Conservation (phyloP, 2,329 filamentous ascomycete genomes). For the Diaporthe sp. region DNA sequence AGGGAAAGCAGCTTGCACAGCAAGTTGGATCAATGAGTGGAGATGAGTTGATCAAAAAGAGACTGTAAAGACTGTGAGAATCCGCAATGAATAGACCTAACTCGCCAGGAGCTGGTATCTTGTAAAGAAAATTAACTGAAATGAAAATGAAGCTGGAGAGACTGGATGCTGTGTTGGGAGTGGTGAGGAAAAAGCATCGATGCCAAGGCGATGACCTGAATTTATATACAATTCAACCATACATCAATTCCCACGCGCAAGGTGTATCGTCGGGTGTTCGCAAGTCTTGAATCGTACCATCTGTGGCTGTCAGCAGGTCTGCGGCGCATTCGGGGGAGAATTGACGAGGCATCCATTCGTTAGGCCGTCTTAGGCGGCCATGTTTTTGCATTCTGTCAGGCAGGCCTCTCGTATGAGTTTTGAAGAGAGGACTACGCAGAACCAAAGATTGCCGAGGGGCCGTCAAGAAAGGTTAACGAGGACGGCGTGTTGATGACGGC, state of each 20-base stretch:
- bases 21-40: not conserved
- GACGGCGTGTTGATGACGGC: not conserved
- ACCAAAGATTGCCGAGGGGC: not conserved
- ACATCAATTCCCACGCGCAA: not conserved
- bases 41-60: not conserved
- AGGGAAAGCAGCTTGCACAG: not conserved
- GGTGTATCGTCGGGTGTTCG: not conserved
- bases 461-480: not conserved
- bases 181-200: not conserved
- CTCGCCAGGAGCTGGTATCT: constrained; percentile 35
- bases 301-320: not conserved
- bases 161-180: not conserved
- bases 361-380: not conserved
- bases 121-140: too few relatives aligned
- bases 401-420: not conserved
- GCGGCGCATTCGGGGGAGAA: not conserved
- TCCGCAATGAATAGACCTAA: constrained; percentile 9
- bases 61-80: not conserved
- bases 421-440: not conserved
- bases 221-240: not conserved
- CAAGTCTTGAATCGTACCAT: not conserved
- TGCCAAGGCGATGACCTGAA: not conserved
- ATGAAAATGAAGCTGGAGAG: not conserved
- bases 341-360: not conserved
- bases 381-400: not conserved